These are phyloP conservation scores for Colletotrichum navitas DNA, from an alignment of 2,329 filamentous ascomycete species.

Conservation along the genomic window DNA sequence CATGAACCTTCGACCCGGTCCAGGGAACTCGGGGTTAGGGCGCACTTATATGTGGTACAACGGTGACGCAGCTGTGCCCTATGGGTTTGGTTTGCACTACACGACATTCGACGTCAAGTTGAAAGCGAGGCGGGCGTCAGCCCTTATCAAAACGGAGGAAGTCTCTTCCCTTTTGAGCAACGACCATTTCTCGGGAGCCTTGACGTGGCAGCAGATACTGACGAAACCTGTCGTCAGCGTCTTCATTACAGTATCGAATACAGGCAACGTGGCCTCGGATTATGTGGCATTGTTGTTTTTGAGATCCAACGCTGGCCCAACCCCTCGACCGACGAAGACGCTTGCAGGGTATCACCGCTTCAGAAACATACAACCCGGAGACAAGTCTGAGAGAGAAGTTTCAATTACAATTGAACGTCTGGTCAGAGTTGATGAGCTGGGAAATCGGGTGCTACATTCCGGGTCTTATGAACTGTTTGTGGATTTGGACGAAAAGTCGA, in stretches of 20 bases:
- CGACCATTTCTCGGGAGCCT: neutral
- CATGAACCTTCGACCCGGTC: slow-evolving; percentile 62
- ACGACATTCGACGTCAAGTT: slow-evolving; percentile 60
- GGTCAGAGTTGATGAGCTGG: slow-evolving; percentile 62
- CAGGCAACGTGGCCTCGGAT: slow-evolving; percentile 60
- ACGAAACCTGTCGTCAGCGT: slow-evolving; percentile 48
- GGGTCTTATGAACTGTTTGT: slow-evolving; percentile 63
- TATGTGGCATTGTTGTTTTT: slow-evolving; percentile 66
- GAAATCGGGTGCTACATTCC: slow-evolving; percentile 65
- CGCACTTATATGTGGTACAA: slow-evolving; percentile 72
- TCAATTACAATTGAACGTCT: slow-evolving; percentile 62
- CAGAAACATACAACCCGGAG: slow-evolving; percentile 51
- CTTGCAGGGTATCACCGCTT: slow-evolving; percentile 65
- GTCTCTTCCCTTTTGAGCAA: neutral
- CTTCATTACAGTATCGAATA: slow-evolving; percentile 61
- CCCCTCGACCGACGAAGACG: slow-evolving; percentile 65
- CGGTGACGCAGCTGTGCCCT: slow-evolving; percentile 60
- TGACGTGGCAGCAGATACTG: slow-evolving; percentile 19
- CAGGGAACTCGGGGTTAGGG: slow-evolving; percentile 57
- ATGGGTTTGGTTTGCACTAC: slow-evolving; percentile 70
- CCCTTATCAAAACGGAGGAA: neutral
- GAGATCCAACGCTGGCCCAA: slow-evolving; percentile 58
- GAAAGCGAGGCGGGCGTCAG: neutral
- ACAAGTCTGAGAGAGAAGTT: slow-evolving; percentile 51
- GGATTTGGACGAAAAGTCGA: slow-evolving; percentile 50